Conservation (phyloP, 2,329 filamentous ascomycete genomes). For the Calonectria honghensis region DNA sequence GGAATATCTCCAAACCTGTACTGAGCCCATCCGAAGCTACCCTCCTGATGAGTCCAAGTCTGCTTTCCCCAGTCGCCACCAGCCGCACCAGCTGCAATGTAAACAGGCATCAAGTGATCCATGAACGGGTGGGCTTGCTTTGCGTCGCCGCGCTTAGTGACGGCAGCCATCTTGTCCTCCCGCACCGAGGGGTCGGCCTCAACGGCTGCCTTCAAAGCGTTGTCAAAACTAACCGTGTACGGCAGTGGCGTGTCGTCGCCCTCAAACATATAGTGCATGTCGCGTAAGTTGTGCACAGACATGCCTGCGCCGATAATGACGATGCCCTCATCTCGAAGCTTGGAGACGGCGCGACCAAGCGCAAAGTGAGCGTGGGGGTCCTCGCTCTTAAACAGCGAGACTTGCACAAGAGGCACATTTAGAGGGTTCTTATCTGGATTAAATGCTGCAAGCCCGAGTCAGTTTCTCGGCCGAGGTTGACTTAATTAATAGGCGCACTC, state of each 20-base stretch:
- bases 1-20: slow-evolving; percentile 67
- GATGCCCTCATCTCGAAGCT: slow-evolving; percentile 80
- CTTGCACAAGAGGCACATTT: slow-evolving; percentile 81
- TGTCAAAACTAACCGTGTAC: slow-evolving; percentile 79
- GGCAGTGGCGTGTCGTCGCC: slow-evolving; percentile 69
- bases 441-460: slow-evolving; percentile 67
- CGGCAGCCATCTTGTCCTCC: slow-evolving; percentile 62
- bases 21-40: slow-evolving; percentile 67
- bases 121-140: slow-evolving; percentile 69
- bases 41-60: slow-evolving; percentile 68
- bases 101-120: slow-evolving; percentile 70
- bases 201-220: slow-evolving; percentile 79
- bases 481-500: slow-evolving; percentile 25
- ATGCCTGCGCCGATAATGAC: slow-evolving; percentile 84
- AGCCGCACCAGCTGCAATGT: slow-evolving; percentile 68
- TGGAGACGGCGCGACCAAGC: slow-evolving; percentile 79
- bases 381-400: slow-evolving; percentile 80
- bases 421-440: slow-evolving; percentile 77
- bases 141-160: slow-evolving; percentile 65
- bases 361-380: slow-evolving; percentile 80
- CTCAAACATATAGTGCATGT: slow-evolving; percentile 61
- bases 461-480: neutral
- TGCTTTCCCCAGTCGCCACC: slow-evolving; percentile 64
- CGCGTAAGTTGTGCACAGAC: slow-evolving; percentile 82
- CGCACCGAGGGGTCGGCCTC: slow-evolving; percentile 63